These are phyloP conservation scores for Handroanthus guayacan DNA, from an alignment of 257 asterid genomes.

Conservation along the genomic window DNA sequence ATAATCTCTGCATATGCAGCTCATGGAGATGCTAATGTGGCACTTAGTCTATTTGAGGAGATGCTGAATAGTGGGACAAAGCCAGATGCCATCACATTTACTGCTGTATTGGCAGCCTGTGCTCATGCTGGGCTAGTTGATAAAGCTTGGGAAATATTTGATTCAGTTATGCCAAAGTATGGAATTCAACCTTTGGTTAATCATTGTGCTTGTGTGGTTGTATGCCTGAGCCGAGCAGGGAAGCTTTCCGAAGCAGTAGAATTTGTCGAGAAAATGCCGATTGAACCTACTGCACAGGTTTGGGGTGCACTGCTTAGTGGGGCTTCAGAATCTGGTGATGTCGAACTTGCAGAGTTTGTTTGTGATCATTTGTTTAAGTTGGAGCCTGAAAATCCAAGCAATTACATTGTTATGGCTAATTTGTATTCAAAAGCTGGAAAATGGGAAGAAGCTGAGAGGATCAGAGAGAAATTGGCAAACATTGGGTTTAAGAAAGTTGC, in stretches of 20 bases:
- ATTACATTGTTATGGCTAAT: constrained; percentile 75
- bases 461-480: constrained; percentile 59
- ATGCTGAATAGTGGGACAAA: constrained; percentile 58
- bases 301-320: constrained; percentile 92
- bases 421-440: constrained; percentile 76
- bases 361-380: constrained; percentile 61
- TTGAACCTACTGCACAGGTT: constrained; percentile 63
- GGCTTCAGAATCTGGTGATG: constrained; percentile 69
- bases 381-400: constrained; percentile 78
- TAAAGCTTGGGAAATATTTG: constrained; percentile 64
- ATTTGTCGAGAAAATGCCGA: constrained; percentile 71
- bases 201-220: constrained; percentile 82
- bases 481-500: constrained; percentile 70
- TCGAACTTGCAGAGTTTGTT: constrained; percentile 67
- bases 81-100: constrained; percentile 78
- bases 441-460: constrained; percentile 81
- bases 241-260: constrained; percentile 70
- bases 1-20: constrained; percentile 80
- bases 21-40: constrained; percentile 76
- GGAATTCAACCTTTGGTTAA: constrained; percentile 64
- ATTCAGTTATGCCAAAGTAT: constrained; percentile 54
- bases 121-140: constrained; percentile 80
- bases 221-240: constrained; percentile 75
- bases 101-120: constrained; percentile 82
- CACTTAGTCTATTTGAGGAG: constrained; percentile 61